phyloP scores from a whole-genome alignment of 1,284 basidiomycete genomes.

The Marasmius tenuissimus region DNA sequence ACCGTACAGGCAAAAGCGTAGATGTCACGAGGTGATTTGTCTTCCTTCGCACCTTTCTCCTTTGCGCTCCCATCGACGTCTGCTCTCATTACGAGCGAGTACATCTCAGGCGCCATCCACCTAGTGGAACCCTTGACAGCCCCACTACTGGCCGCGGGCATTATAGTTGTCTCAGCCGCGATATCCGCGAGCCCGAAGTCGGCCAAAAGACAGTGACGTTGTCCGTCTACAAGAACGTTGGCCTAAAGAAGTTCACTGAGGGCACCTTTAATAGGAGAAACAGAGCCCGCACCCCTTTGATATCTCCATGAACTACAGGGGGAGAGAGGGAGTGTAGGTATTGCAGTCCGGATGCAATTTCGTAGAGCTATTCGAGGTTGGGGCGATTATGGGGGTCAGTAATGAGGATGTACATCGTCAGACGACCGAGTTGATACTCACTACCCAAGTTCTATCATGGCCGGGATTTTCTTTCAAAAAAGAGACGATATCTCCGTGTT shows the following conservation, averaged over 20 bases:
- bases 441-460: constrained; percentile 1
- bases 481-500: constrained; percentile 9
- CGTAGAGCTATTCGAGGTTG: background rate
- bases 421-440: background rate
- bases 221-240: background rate
- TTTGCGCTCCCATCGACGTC: background rate
- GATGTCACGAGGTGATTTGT: constrained; percentile 2
- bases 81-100: background rate
- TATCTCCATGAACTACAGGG: constrained; percentile 5
- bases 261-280: background rate
- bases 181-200: constrained; percentile 3
- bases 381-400: background rate
- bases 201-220: background rate
- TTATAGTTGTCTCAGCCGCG: background rate
- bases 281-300: constrained; percentile 7
- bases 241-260: background rate
- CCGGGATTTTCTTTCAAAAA: constrained; percentile 12
- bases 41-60: background rate
- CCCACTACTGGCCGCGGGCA: background rate
- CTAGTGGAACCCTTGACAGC: background rate
- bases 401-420: background rate
- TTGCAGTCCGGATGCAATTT: constrained; percentile 3
- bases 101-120: constrained; percentile 8
- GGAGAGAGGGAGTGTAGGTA: constrained; percentile 4
- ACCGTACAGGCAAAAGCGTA: constrained; percentile 11